phyloP scores from a whole-genome alignment of 2,329 filamentous ascomycete species.

The Ciborinia camelliae region DNA sequence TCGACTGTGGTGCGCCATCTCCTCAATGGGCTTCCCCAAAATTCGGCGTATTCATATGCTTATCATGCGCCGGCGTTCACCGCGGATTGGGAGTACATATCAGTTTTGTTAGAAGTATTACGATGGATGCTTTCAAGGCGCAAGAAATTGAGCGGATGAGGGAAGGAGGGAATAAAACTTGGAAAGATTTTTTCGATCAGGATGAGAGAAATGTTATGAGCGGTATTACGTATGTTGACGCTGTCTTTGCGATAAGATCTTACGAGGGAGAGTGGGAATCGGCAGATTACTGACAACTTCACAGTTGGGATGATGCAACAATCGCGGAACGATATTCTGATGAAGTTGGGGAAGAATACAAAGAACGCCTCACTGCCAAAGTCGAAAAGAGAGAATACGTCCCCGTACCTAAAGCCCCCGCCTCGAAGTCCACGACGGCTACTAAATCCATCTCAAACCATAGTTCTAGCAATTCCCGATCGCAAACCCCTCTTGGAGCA shows the following conservation, averaged over 20 bases:
- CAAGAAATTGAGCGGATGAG: constrained; percentile 93
- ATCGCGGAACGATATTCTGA: constrained; percentile 89
- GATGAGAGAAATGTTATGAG: constrained; percentile 64
- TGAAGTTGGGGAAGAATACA: constrained; percentile 91
- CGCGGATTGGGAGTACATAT: constrained; percentile 95
- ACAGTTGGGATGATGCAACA: constrained; percentile 70
- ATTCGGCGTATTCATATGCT: constrained; percentile 97
- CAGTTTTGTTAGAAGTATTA: constrained; percentile 94
- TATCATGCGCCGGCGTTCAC: constrained; percentile 92
- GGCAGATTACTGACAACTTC: constrained; percentile 16
- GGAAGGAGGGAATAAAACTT: constrained; percentile 82
- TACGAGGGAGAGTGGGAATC: background rate
- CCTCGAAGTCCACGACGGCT: constrained; percentile 1
- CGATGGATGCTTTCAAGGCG: constrained; percentile 97
- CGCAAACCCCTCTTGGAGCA: constrained; percentile 28
- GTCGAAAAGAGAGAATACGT: constrained; percentile 87
- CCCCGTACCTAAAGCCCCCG: constrained; percentile 56
- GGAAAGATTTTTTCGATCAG: constrained; percentile 81
- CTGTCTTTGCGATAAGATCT: constrained; percentile 2
- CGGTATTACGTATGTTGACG: constrained; percentile 46
- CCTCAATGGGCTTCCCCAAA: constrained; percentile 98
- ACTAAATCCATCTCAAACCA: constrained; percentile 17
- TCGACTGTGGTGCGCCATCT: constrained; percentile 91
- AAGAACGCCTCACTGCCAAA: constrained; percentile 81
- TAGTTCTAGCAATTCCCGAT: constrained; percentile 18